Conservation (phyloP, 202 grass and related monocot genomes). For the Eragrostis tef region DNA sequence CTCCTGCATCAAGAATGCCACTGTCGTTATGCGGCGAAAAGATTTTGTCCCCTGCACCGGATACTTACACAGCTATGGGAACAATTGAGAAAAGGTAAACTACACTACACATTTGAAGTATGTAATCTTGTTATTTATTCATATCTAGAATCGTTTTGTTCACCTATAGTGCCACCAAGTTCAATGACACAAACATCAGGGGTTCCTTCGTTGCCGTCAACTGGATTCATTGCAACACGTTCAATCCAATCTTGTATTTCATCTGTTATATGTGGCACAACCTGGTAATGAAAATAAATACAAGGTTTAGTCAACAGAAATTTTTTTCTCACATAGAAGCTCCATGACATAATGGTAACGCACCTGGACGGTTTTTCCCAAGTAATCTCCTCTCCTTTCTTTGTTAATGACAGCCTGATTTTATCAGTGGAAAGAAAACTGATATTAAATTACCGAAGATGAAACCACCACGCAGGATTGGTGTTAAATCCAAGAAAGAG, state of each 20-base stretch:
- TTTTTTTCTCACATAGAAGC: conserved; percentile 24
- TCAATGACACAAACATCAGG: conserved; percentile 98
- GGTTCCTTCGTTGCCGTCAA: conserved; percentile 77
- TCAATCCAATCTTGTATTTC: conserved; percentile 99
- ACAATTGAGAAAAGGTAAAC: conserved; percentile 50
- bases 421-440: conserved; percentile 43
- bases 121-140: neutral
- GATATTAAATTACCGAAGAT: conserved; percentile 33
- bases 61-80: conserved; percentile 68
- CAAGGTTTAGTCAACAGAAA: conserved; percentile 34
- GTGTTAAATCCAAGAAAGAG: conserved; percentile 42
- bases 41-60: conserved; percentile 57
- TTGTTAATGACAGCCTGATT: conserved; percentile 87
- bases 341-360: conserved; percentile 26
- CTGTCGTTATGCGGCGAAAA: conserved; percentile 61
- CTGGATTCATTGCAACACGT: conserved; percentile 72
- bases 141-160: conserved; percentile 40
- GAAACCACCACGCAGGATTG: conserved; percentile 4
- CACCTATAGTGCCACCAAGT: conserved; percentile 94
- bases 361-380: conserved; percentile 97
- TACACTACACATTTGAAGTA: conserved; percentile 15
- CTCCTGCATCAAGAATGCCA: conserved; percentile 93
- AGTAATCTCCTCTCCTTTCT: conserved; percentile 97
- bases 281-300: conserved; percentile 66
- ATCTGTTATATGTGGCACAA: conserved; percentile 96